Evolutionary conservation across 331 rosid genomes (phyloP).

Genomic region (Pyrus hybrid): DNA sequence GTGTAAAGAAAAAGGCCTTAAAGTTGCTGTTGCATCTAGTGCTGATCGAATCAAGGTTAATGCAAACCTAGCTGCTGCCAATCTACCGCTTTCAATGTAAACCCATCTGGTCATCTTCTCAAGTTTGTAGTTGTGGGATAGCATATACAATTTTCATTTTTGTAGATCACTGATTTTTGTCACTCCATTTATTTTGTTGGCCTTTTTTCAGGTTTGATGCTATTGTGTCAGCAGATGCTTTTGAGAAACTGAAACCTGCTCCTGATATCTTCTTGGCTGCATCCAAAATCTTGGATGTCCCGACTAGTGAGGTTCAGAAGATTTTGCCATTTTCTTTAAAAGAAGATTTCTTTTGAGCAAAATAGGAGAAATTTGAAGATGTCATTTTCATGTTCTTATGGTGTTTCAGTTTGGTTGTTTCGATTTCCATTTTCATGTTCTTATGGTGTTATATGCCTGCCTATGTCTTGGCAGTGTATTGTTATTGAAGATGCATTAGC

Average conservation of each 20-base stretch:
- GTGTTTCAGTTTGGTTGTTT: neutral
- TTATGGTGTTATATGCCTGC: constrained; percentile 1
- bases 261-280: constrained; percentile 97
- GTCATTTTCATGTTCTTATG: neutral
- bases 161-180: neutral
- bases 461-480: constrained; percentile 52
- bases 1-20: constrained; percentile 91
- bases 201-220: constrained; percentile 78
- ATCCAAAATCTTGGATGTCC: constrained; percentile 64
- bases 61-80: constrained; percentile 91
- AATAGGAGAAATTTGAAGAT: neutral
- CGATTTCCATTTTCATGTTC: neutral
- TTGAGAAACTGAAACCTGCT: constrained; percentile 95
- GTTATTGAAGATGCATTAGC: constrained; percentile 96
- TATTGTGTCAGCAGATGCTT: constrained; percentile 92
- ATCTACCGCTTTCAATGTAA: constrained; percentile 81
- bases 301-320: constrained; percentile 57
- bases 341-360: neutral
- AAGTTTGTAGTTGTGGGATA: neutral
- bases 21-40: constrained; percentile 99
- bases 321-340: constrained; percentile 5
- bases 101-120: constrained; percentile 11
- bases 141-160: neutral
- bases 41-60: constrained; percentile 97
- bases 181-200: constrained; percentile 1